Percentiles rank a stretch among this genome's conserved stretches.
These are phyloP conservation scores for Fusarium tanahbumbuense DNA, from an alignment of 2,329 filamentous ascomycete genomes.

Conservation along the genomic window DNA sequence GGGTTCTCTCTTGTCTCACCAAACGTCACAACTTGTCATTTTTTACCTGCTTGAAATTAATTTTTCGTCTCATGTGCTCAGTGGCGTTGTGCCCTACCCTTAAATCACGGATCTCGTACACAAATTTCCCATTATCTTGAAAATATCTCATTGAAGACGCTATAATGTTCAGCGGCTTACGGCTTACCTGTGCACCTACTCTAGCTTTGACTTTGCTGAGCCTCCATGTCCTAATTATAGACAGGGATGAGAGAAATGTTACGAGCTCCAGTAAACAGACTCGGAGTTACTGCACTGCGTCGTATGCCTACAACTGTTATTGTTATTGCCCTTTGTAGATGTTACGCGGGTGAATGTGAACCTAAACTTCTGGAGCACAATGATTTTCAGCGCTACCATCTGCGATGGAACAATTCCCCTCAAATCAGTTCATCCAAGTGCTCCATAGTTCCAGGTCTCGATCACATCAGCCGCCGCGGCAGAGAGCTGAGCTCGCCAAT, in stretches of 20 bases:
- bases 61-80: slow-evolving; percentile 12
- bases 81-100: slow-evolving; percentile 37
- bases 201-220: background rate
- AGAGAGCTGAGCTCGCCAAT: slow-evolving; percentile 3
- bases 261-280: slow-evolving; percentile 18
- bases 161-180: background rate
- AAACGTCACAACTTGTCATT: slow-evolving; percentile 7
- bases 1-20: slow-evolving; percentile 10
- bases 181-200: background rate
- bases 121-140: slow-evolving; percentile 11
- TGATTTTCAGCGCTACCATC: slow-evolving; percentile 12
- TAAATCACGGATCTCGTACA: slow-evolving; percentile 9
- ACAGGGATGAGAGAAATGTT: slow-evolving; percentile 14
- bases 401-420: slow-evolving; percentile 11
- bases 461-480: slow-evolving; percentile 11
- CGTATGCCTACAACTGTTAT: slow-evolving; percentile 2
- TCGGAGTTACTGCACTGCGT: slow-evolving; percentile 11
- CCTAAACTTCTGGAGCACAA: slow-evolving; percentile 31
- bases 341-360: slow-evolving; percentile 9
- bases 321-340: background rate
- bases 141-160: background rate
- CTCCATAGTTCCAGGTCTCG: slow-evolving; percentile 27
- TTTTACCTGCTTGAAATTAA: slow-evolving; percentile 4
- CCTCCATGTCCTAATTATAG: slow-evolving; percentile 12
- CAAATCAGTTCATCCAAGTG: slow-evolving; percentile 12